These are phyloP conservation scores for Colletotrichum phormii DNA, from an alignment of 2,329 filamentous ascomycete species.

Conservation along the genomic window DNA sequence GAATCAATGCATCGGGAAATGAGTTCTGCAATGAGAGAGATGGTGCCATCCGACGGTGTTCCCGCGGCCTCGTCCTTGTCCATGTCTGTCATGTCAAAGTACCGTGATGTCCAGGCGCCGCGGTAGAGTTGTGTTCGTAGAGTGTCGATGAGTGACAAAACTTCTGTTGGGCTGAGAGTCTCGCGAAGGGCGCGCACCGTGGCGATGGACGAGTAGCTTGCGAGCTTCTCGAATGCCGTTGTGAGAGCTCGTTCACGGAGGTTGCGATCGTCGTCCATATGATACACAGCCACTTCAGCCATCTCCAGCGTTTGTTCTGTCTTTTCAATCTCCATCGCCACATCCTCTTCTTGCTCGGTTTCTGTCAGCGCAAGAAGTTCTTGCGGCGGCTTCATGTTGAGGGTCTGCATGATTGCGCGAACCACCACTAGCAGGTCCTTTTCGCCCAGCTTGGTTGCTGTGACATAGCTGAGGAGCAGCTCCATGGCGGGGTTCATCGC, in stretches of 20 bases:
- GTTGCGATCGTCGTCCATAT: conserved; percentile 73
- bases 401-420: conserved; percentile 74
- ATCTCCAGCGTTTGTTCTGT: conserved; percentile 74
- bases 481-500: conserved; percentile 77
- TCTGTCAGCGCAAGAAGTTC: conserved; percentile 36
- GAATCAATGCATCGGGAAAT: conserved; percentile 81
- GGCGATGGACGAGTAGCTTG: conserved; percentile 69
- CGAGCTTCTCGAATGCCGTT: conserved; percentile 76
- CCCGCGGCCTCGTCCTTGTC: conserved; percentile 51
- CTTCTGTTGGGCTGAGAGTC: conserved; percentile 74
- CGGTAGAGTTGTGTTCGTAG: conserved; percentile 79
- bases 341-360: conserved; percentile 45
- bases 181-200: conserved; percentile 74
- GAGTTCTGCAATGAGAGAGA: conserved; percentile 77
- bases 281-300: conserved; percentile 75
- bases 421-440: conserved; percentile 76
- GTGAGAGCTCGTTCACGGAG: conserved; percentile 74
- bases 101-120: conserved; percentile 80
- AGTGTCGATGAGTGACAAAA: conserved; percentile 77
- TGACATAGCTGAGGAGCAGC: conserved; percentile 73
- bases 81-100: conserved; percentile 69
- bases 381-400: conserved; percentile 57
- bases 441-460: conserved; percentile 73
- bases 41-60: conserved; percentile 73
- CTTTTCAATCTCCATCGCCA: conserved; percentile 68